Percentiles rank a stretch among this genome's conserved stretches.
phyloP scores from a whole-genome alignment of 805 yeast species.

The Candida michaelii region DNA sequence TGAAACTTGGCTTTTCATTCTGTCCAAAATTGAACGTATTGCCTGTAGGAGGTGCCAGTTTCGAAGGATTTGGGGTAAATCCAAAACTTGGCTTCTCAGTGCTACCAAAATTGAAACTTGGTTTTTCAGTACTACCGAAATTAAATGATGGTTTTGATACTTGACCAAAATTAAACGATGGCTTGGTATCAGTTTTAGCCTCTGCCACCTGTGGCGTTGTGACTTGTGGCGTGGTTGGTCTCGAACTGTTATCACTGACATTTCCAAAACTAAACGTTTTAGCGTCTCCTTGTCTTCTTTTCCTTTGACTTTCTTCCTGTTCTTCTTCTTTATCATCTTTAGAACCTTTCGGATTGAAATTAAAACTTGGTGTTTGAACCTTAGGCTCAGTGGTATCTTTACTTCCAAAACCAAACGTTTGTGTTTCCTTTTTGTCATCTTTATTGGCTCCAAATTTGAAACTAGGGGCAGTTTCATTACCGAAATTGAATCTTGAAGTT shows the following conservation, averaged over 20 bases:
- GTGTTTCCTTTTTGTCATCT: conserved; percentile 1
- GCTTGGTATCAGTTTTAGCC: neutral
- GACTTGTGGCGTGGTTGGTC: conserved; percentile 3
- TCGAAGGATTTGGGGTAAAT: conserved; percentile 8
- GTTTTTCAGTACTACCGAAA: conserved; percentile 11
- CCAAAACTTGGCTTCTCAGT: conserved; percentile 14
- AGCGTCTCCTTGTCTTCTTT: conserved; percentile 5
- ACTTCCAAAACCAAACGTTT: conserved; percentile 4
- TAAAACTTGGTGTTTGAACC: conserved; percentile 6
- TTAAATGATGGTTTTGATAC: conserved; percentile 5
- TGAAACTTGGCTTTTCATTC: conserved; percentile 25
- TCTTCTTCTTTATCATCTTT: neutral
- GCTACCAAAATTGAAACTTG: conserved; percentile 15
- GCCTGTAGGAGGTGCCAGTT: conserved; percentile 7
- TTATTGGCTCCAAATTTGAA: conserved; percentile 4
- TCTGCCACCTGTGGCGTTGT: neutral
- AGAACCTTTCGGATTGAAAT: neutral
- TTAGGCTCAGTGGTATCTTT: conserved; percentile 7
- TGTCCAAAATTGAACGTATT: conserved; percentile 24
- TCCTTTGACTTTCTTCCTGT: conserved; percentile 6
- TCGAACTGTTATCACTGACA: conserved; percentile 1
- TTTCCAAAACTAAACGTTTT: conserved; percentile 5
- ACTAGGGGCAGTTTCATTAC: conserved; percentile 7
- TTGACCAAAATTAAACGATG: conserved; percentile 13
- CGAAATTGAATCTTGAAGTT: conserved; percentile 9